Conservation (phyloP, 768 basidiomycete genomes). For the Russula griseocarnosa region DNA sequence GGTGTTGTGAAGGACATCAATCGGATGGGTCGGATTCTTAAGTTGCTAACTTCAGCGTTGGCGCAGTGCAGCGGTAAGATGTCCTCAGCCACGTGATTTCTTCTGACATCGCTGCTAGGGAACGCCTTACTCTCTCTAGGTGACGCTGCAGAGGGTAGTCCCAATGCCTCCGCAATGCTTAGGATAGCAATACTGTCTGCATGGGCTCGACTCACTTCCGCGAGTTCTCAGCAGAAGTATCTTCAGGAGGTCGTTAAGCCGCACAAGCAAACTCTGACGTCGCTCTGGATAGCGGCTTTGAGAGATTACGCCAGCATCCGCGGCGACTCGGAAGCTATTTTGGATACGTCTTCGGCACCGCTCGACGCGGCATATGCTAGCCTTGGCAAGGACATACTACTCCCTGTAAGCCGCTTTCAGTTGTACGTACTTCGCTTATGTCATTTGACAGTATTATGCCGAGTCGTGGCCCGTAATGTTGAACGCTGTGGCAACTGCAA, state of each 20-base stretch:
- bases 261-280: constrained; percentile 65
- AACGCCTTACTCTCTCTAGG: constrained; percentile 82
- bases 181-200: constrained; percentile 89
- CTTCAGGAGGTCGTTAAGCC: constrained; percentile 79
- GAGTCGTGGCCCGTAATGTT: constrained; percentile 79
- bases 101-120: constrained; percentile 43
- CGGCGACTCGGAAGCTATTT: constrained; percentile 81
- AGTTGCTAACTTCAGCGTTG: constrained; percentile 79
- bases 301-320: constrained; percentile 91
- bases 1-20: constrained; percentile 87
- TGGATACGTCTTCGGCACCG: constrained; percentile 68
- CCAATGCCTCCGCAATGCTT: constrained; percentile 93
- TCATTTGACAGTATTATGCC: constrained; percentile 68
- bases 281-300: constrained; percentile 83
- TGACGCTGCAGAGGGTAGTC: constrained; percentile 79
- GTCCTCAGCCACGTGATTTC: constrained; percentile 14
- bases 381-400: constrained; percentile 82
- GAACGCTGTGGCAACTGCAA: constrained; percentile 76
- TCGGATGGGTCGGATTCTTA: constrained; percentile 92
- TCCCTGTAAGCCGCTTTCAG: constrained; percentile 62
- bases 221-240: constrained; percentile 69
- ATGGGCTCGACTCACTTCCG: constrained; percentile 89
- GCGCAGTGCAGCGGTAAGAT: constrained; percentile 80
- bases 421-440: constrained; percentile 2
- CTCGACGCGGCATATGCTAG: constrained; percentile 82